Evolutionary conservation across 805 yeast genomes (phyloP), one percentile per base, ranked within the genome.

Genomic region (Cyberlindnera euphorbiiphila): DNA sequence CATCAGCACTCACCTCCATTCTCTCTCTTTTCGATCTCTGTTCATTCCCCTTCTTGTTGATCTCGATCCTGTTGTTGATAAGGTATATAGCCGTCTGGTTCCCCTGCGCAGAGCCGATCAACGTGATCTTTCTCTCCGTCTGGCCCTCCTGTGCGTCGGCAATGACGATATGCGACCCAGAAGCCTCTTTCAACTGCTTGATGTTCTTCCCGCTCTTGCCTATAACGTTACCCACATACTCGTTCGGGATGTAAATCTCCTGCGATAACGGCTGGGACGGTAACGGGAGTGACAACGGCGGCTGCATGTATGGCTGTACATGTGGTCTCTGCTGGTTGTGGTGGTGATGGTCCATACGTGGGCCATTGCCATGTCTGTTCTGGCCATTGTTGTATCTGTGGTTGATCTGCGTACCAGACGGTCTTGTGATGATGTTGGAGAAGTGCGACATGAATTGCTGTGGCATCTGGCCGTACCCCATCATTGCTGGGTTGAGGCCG

Each of bases 161-260:
- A 37, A 87, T 82, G 46, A 76, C 74, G 19, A 87, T 85, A 41
- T 81, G 78, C 31, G 86, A 74, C 22, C 94, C 91, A 15, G 91
- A 77, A 20, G 76, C 68, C 42, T 78, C 80, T 45, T 91, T 72
- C 34, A 87, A 79, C 45, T 83, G 86, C 52, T 79, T 82, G 41
- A 87, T 81, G 49, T 81, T 83, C 51, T 82, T 77, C 14, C 96
- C 96, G 22, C 87, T 86, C 60, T 79, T 85, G 1, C 96, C 96
- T 42, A 87, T 87, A 19, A 87, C 80, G 26, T 85, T 75, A 1
- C 96, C 96, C 26, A 87, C 88, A 59, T 72, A 81, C 25, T 76
- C 75, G 54, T 81, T 80, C 17, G 94, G 88, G 29, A 87, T 86
- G 47, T 65, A 80, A 4, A 86, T 68, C 42, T 82, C 89, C 59